Evolutionary conservation across 805 yeast species (phyloP), one percentile per base, ranked within the genome.

Genomic region (Maudiozyma bulderi): DNA sequence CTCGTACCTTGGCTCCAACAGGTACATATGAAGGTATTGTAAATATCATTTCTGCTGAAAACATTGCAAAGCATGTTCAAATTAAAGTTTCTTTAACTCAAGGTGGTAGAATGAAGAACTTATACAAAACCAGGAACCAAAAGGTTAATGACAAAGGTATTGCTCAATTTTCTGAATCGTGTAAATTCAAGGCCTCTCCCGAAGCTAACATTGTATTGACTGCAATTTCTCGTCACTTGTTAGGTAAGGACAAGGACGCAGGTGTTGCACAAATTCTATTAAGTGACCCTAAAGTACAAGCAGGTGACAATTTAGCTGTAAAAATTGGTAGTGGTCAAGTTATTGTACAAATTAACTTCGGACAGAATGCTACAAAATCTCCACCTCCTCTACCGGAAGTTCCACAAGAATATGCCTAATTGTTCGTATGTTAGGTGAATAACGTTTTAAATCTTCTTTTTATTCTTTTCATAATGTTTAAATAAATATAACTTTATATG

Each of bases 191-290:
- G 58, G 82, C 91, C 5, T 72, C 82, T 5, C 66, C 81, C 5
- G 82, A 77, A 9, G 81, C 82, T 3, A 74, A 71, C 48, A 58
- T 90, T 40, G 69, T 78, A 3, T 77, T 91, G 58, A 72, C 73
- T 40, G 77, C 86, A 30, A 72, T 78, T 40, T 79, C 81, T 34
- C 84, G 78, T 59, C 93, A 86, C 62, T 75, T 80, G 2, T 75
- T 90, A 56, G 89, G 95, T 38, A 81, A 83, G 59, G 82, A 78
- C 55, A 69, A 71, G 30, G 85, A 78, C 49, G 48, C 88, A 40
- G 95, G 84, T 10, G 72, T 72, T 44, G 80, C 80, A 8, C 71
- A 77, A 38, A 57, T 87, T 32, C 65, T 68, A 10, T 67, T 86
- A 53, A 59, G 67, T 40, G 82, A 82, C 39, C 62, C 68, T 3